Percentiles rank a stretch among this genome's conserved stretches.
These are phyloP conservation scores for Vickermania ingenoplastis DNA, from an alignment of 208 protist species.

Conservation along the genomic window DNA sequence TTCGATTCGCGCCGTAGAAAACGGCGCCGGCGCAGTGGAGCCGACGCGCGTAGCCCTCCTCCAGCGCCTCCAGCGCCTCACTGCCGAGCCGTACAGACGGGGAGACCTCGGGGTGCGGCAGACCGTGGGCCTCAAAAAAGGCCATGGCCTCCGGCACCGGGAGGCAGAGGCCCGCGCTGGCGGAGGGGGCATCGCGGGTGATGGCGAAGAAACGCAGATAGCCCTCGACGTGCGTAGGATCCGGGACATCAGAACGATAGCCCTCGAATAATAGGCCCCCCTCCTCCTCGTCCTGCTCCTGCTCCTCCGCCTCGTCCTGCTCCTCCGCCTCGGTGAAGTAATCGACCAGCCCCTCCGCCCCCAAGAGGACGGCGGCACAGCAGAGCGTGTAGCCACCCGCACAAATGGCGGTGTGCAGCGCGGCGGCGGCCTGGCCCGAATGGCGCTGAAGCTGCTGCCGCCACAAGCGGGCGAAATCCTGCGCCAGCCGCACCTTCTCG, in stretches of 20 bases:
- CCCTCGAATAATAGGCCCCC: background rate
- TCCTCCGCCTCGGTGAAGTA: background rate
- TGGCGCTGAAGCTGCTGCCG: constrained; percentile 17
- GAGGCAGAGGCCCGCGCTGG: constrained; percentile 38
- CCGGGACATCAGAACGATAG: background rate
- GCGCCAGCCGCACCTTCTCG: constrained; percentile 14
- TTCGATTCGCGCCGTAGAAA: constrained; percentile 46
- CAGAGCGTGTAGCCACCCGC: constrained; percentile 33
- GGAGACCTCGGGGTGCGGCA: constrained; percentile 19
- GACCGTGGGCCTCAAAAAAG: constrained; percentile 30
- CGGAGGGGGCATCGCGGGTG: constrained; percentile 26
- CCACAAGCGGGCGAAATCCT: constrained; percentile 46
- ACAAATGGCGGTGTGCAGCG: constrained; percentile 28
- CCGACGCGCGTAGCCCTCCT: constrained; percentile 20
- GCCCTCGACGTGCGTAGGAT: constrained; percentile 12
- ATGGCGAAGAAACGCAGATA: constrained; percentile 61
- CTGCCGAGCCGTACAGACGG: constrained; percentile 18
- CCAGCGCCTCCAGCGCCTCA: constrained; percentile 24
- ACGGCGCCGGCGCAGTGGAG: constrained; percentile 55
- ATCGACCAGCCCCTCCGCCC: constrained; percentile 50
- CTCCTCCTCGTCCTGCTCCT: background rate
- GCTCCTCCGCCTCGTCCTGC: background rate
- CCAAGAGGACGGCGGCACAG: constrained; percentile 49
- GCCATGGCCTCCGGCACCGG: constrained; percentile 17
- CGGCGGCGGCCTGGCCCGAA: background rate